Percentiles rank a stretch among this genome's conserved stretches.
Evolutionary conservation across 2,329 filamentous ascomycete species (phyloP).

Genomic region (Biscogniauxia sp.): DNA sequence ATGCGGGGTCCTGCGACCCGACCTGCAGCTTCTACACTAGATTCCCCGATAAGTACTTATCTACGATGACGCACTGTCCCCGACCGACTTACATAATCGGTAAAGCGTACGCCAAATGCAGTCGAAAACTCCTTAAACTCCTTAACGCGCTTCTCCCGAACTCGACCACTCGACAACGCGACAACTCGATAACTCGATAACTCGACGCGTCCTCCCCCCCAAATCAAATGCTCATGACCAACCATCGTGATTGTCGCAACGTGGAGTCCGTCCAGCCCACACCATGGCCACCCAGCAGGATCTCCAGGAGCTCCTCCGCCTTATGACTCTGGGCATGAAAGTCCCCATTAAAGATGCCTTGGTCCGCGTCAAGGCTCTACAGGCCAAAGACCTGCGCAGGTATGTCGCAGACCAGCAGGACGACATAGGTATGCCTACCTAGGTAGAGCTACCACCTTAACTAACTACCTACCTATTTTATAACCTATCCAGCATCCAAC

Average conservation of each 20-base stretch:
- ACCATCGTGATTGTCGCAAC: background rate
- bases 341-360: slow-evolving; percentile 58
- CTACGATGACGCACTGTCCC: background rate
- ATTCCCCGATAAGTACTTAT: too few species aligned
- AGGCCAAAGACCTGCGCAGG: slow-evolving; percentile 54
- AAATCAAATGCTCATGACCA: too few species aligned
- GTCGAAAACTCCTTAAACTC: too few species aligned
- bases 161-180: too few species aligned
- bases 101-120: too few species aligned
- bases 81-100: background rate
- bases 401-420: slow-evolving; percentile 37
- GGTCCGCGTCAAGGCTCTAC: slow-evolving; percentile 56
- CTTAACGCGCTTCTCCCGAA: too few species aligned
- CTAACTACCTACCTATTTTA: background rate
- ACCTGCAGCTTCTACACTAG: background rate
- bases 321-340: slow-evolving; percentile 56
- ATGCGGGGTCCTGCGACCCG: too few species aligned
- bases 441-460: background rate
- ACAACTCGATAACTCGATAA: too few species aligned
- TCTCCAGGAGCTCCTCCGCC: slow-evolving; percentile 58
- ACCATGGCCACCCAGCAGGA: slow-evolving; percentile 56
- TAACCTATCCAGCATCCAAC: slow-evolving; percentile 43
- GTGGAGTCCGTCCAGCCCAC: background rate
- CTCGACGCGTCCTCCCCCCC: background rate
- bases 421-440: background rate